Base-by-base conservation (phyloP, 495 filamentous ascomycete species). In the Aspergillus panamensis region DNA sequence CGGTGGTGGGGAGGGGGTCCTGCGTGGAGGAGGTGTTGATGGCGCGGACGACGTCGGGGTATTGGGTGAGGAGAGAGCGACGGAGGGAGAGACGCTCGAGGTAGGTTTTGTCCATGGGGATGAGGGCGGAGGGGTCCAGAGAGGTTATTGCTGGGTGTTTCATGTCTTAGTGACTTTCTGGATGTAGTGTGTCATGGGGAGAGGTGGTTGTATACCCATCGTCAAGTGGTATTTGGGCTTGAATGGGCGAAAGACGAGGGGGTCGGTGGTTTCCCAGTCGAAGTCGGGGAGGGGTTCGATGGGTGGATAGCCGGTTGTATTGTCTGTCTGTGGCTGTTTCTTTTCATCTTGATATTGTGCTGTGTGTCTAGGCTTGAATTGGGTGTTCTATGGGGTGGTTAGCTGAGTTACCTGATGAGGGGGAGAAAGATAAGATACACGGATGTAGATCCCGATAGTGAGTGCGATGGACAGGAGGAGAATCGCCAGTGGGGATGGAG, bases 171-270 rank as follows among this genome's bases (percentile, higher is more conserved):
- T 25, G 2, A 25, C 25, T 5, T 25, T 25, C 25, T 25, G 25
- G 25, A 25, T 25, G 2, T 25, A 25, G 2, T 5, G 25, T 25
- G 5, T 21, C 32, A 21, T 21, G 6, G n/a, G 30, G 39, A 49
- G 16, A 43, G 12, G 50, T 8, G 53, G 40, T 12, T 10, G 62
- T 69, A 37, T 74, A 87, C 87, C 85, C 87, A 92, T 90, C 0
- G 85, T 87, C 48, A 90, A 74, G 60, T 89, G 77, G 63, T 88
- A 90, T 48, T 79, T 87, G 12, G 86, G 80, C 62, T 87, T 88
- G 73, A 89, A 91, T 2, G 85, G 85, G 7, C 87, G 78, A 10
- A 88, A 75, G 49, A 85, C 77, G 3, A 80, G 54, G 0, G 87
- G 88, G 37, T 81, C 73, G n/a, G 78, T 82, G 0, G 72, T 70